These are phyloP conservation scores for Omphalea diandra DNA, from an alignment of 441 rosid genomes.

Conservation along the genomic window DNA sequence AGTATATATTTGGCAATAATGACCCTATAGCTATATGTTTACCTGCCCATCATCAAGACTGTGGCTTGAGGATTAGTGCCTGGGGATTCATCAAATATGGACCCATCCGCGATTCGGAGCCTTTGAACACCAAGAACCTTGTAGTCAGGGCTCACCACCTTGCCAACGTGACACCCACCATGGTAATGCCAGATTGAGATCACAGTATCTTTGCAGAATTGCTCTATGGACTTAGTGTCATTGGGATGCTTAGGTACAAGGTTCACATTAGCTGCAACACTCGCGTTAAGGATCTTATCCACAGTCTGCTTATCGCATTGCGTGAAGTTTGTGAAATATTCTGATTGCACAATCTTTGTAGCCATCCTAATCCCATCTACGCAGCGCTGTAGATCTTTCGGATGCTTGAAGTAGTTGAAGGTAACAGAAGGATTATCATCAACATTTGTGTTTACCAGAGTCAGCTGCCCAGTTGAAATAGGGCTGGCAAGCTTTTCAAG, in stretches of 20 bases:
- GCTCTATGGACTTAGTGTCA: conserved; percentile 84
- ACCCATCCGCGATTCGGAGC: conserved; percentile 87
- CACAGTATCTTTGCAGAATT: conserved; percentile 93
- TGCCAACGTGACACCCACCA: conserved; percentile 89
- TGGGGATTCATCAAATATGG: conserved; percentile 71
- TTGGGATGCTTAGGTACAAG: conserved; percentile 68
- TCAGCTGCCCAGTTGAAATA: conserved; percentile 67
- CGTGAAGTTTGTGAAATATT: conserved; percentile 60
- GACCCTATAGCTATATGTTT: not conserved
- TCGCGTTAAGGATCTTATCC: conserved; percentile 69
- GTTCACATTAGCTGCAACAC: conserved; percentile 76
- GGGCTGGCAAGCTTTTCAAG: conserved; percentile 81
- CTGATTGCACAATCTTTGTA: conserved; percentile 59
- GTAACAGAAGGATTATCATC: conserved; percentile 83
- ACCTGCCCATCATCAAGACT: conserved; percentile 96
- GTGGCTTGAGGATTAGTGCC: conserved; percentile 99
- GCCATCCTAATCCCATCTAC: conserved; percentile 67
- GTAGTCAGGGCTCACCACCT: conserved; percentile 56
- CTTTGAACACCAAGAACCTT: conserved; percentile 65
- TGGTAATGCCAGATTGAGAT: conserved; percentile 98
- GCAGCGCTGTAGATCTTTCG: conserved; percentile 67
- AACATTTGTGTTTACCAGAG: conserved; percentile 57
- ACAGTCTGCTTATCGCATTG: conserved; percentile 42
- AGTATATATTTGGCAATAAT: too few species aligned
- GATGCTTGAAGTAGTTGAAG: conserved; percentile 90